Conservation (phyloP, 1,139 yeast species). For the Yamadazyma sp. region DNA sequence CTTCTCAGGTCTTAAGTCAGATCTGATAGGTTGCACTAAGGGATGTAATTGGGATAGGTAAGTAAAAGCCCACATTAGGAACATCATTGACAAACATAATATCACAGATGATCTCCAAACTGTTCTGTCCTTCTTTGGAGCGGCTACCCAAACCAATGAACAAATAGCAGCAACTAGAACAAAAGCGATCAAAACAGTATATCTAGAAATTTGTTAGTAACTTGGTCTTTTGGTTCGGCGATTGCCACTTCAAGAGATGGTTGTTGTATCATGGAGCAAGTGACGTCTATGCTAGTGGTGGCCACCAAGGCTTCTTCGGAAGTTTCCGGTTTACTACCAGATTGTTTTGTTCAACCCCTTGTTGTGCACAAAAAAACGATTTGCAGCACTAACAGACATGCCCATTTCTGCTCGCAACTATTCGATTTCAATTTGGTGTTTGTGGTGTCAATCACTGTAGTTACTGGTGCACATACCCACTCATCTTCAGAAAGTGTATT, state of each 20-base stretch:
- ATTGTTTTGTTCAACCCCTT: no score
- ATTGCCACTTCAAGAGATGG: not conserved
- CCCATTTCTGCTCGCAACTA: no score
- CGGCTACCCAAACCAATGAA: slow-evolving; percentile 61
- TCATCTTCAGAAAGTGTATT: not conserved
- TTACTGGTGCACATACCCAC: not conserved
- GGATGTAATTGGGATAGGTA: slow-evolving; percentile 79
- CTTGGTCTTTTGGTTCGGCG: no score
- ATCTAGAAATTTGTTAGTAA: slow-evolving; percentile 31
- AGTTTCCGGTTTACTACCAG: no score
- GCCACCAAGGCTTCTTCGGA: no score
- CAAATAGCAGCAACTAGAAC: slow-evolving; percentile 59
- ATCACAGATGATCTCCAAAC: slow-evolving; percentile 93
- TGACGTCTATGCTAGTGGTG: no score
- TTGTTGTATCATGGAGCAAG: no score
- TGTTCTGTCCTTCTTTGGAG: slow-evolving; percentile 59
- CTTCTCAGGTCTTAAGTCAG: slow-evolving; percentile 74
- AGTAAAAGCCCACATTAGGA: slow-evolving; percentile 93
- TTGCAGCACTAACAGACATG: no score
- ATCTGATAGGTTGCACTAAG: slow-evolving; percentile 75
- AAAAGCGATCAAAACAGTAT: slow-evolving; percentile 71
- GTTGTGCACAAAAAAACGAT: no score
- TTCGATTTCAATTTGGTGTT: no score
- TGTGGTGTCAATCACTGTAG: no score
- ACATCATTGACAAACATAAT: slow-evolving; percentile 82